A percentile compares a stretch with the other conserved stretches of the same genome.
phyloP scores from a whole-genome alignment of 148 eudicot genomes.

The Polygonum aviculare region DNA sequence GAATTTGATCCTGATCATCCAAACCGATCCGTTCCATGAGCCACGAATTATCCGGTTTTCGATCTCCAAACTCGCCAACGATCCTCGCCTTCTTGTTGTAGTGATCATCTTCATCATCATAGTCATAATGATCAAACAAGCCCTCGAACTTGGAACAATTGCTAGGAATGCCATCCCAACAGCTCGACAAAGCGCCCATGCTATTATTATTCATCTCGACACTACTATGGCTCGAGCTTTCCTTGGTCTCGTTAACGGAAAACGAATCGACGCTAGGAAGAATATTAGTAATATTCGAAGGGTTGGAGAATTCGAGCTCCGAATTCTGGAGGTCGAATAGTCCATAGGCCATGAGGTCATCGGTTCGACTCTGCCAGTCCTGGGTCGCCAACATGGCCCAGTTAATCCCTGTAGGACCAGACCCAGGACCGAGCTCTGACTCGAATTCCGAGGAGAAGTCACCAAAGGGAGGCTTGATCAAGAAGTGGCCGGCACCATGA shows the following conservation, averaged over 20 bases:
- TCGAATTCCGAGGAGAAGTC: neutral
- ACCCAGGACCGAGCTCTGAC: neutral
- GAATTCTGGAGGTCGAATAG: neutral
- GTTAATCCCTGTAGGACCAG: neutral
- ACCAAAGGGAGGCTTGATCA: neutral
- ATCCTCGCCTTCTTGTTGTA: neutral
- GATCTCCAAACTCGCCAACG: neutral
- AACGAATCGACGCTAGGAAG: constrained; percentile 1
- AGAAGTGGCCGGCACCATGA: neutral
- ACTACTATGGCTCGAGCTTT: constrained; percentile 8
- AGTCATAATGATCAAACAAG: neutral
- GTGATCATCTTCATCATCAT: constrained; percentile 1
- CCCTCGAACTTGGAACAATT: constrained; percentile 5
- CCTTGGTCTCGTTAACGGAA: neutral
- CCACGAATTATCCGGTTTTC: neutral
- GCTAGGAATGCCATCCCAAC: constrained; percentile 5
- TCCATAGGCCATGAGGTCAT: neutral
- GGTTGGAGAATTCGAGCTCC: neutral
- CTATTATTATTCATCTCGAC: neutral
- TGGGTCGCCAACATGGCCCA: neutral
- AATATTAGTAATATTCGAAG: neutral
- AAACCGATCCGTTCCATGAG: neutral
- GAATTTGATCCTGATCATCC: neutral
- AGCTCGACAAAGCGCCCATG: neutral
- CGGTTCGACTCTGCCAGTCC: neutral